phyloP scores from a whole-genome alignment of 2,329 filamentous ascomycete species.

The Thielaviopsis musarum region DNA sequence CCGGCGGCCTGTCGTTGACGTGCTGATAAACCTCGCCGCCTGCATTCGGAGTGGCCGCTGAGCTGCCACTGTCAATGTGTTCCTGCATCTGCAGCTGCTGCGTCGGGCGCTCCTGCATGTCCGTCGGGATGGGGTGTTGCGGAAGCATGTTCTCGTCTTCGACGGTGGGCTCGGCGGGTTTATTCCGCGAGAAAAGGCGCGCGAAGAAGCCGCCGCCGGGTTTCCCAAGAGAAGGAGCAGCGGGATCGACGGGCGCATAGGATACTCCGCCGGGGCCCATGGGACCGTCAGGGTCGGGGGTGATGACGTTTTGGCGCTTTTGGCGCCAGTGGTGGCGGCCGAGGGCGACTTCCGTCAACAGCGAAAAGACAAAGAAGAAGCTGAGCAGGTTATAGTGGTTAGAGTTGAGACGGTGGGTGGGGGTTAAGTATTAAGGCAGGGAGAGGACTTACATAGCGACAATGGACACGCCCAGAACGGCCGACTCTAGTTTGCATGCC shows the following conservation, averaged over 20 bases:
- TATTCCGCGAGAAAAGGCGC: constrained; percentile 19
- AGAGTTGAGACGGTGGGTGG: neutral
- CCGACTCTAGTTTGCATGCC: constrained; percentile 62
- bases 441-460: constrained; percentile 46
- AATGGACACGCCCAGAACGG: constrained; percentile 61
- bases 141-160: constrained; percentile 21
- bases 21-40: constrained; percentile 10
- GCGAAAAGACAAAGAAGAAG: constrained; percentile 59
- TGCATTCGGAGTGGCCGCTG: constrained; percentile 14
- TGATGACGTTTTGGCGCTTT: constrained; percentile 35
- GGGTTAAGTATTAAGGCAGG: neutral
- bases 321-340: constrained; percentile 56
- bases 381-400: constrained; percentile 26
- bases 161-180: constrained; percentile 5
- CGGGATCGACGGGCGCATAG: constrained; percentile 14
- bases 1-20: neutral
- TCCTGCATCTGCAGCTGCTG: neutral
- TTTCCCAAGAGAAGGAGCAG: constrained; percentile 12
- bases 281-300: constrained; percentile 26
- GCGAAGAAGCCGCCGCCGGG: constrained; percentile 18
- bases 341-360: constrained; percentile 50
- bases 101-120: constrained; percentile 18
- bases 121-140: constrained; percentile 23
- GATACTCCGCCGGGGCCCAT: constrained; percentile 4
- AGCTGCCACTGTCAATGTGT: neutral